phyloP scores from a whole-genome alignment of 108 stramenopile genomes.

The Parmales sp. region DNA sequence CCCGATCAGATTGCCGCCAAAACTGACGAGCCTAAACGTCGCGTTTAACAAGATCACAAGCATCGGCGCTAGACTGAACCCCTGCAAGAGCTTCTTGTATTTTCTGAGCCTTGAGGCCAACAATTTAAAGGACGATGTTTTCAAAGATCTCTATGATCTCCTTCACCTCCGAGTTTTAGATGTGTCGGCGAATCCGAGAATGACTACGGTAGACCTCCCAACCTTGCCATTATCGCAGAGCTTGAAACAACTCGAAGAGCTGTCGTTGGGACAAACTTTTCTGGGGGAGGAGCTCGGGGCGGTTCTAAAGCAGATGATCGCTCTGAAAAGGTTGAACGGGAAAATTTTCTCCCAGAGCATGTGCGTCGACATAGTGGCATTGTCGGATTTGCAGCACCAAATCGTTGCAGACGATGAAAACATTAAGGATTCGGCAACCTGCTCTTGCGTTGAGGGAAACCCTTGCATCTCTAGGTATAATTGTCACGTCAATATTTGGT shows the following conservation, averaged over 20 bases:
- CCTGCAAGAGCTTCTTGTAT: background rate
- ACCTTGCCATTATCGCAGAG: background rate
- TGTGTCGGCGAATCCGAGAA: background rate
- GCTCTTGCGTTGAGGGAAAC: slow-evolving; percentile 3
- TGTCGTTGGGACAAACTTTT: background rate
- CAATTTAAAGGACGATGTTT: background rate
- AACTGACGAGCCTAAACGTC: background rate
- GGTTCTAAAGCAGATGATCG: background rate
- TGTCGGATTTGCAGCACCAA: background rate
- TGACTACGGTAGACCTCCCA: background rate
- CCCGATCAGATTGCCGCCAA: background rate
- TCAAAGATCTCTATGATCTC: background rate
- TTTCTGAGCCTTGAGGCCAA: background rate
- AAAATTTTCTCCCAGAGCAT: background rate
- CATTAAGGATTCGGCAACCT: background rate
- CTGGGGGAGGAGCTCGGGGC: background rate
- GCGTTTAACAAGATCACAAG: background rate
- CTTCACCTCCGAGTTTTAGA: background rate
- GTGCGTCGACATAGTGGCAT: background rate
- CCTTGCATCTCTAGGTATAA: background rate
- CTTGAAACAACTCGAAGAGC: background rate
- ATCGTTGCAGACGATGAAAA: background rate
- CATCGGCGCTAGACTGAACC: background rate
- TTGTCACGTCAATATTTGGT: background rate
- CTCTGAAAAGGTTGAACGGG: background rate